Percentiles rank a stretch among this genome's conserved stretches.
These are phyloP conservation scores for Pyrus communis DNA, from an alignment of 306 rosid genomes.

Conservation along the genomic window DNA sequence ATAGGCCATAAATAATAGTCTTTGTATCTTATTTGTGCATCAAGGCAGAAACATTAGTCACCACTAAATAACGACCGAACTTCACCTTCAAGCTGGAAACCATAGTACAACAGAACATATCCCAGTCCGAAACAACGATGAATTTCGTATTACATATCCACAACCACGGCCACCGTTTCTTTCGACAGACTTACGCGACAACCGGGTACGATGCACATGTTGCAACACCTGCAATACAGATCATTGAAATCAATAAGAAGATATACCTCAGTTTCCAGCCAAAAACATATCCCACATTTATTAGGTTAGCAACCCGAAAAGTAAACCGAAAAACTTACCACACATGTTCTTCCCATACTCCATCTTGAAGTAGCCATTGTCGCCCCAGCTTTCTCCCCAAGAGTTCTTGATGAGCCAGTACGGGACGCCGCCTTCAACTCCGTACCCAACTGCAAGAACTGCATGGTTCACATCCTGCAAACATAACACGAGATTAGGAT, in stretches of 20 bases:
- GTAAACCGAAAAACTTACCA: constrained; percentile 47
- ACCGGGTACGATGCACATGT: constrained; percentile 92
- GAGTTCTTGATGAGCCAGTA: constrained; percentile 93
- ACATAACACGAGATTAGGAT: background rate
- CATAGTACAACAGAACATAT: background rate
- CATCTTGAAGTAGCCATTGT: constrained; percentile 92
- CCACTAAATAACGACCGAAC: constrained; percentile 4
- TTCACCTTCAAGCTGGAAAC: background rate
- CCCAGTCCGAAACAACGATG: background rate
- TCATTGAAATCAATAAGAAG: background rate
- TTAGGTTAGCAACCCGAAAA: background rate
- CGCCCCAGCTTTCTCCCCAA: constrained; percentile 85
- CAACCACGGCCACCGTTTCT: constrained; percentile 8
- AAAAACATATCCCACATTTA: background rate
- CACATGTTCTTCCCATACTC: constrained; percentile 94
- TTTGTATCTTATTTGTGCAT: constrained; percentile 18
- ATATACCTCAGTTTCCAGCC: background rate
- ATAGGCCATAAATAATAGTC: background rate
- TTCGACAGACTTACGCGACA: constrained; percentile 38
- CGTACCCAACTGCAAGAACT: constrained; percentile 93
- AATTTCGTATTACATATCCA: background rate
- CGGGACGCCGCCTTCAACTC: constrained; percentile 60
- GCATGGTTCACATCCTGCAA: constrained; percentile 98
- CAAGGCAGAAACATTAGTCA: constrained; percentile 8
- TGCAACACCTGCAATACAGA: constrained; percentile 56